phyloP scores from a whole-genome alignment of 139 green algal species.

The Chlorella sorokiniana region DNA sequence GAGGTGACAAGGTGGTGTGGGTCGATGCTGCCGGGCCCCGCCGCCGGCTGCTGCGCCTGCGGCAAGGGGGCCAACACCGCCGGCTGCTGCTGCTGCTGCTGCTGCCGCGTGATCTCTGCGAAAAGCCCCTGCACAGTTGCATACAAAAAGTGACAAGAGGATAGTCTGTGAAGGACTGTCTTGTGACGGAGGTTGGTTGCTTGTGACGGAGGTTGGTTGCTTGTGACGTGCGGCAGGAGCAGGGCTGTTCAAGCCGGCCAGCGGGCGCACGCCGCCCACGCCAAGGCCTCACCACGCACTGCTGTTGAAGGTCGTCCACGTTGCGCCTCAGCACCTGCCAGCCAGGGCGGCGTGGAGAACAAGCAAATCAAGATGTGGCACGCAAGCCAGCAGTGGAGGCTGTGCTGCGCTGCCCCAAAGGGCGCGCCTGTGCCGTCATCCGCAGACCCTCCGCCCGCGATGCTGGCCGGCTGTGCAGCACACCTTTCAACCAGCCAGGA shows the following conservation, averaged over 20 bases:
- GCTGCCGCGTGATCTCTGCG: too few species aligned
- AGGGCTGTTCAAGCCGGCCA: neutral
- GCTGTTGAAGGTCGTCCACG: neutral
- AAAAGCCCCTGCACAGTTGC: too few species aligned
- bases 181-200: too few species aligned
- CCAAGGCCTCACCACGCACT: neutral
- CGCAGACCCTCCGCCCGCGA: too few species aligned
- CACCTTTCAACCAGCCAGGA: too few species aligned
- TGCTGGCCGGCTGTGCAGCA: too few species aligned
- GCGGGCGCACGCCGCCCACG: neutral
- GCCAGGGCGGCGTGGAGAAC: neutral
- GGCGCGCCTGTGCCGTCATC: too few species aligned
- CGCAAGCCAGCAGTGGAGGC: neutral
- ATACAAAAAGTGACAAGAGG: too few species aligned
- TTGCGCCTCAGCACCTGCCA: neutral
- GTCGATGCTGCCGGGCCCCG: neutral
- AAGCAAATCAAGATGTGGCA: neutral
- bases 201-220: neutral
- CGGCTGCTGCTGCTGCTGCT: neutral
- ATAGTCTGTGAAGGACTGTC: too few species aligned
- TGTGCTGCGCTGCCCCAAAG: too few species aligned
- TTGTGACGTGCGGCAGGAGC: neutral
- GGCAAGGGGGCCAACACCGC: neutral
- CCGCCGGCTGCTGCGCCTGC: neutral
- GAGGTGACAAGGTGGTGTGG: neutral